Base-by-base conservation (phyloP, 2,329 filamentous ascomycete species). In the Beauveria medogensis region DNA sequence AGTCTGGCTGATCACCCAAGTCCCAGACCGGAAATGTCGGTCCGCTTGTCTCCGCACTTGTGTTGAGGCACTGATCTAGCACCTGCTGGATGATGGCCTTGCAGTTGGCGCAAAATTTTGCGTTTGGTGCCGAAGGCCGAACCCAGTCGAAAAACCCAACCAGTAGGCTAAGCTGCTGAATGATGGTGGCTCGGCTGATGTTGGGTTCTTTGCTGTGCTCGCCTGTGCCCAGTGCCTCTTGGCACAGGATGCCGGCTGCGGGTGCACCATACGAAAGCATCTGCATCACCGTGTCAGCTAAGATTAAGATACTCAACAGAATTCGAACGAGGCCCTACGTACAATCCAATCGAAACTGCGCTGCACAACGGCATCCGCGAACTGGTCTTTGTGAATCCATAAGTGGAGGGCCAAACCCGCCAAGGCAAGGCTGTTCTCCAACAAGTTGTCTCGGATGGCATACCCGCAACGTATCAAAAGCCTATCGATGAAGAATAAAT, bases 401-500 rank as follows among this genome's bases (percentile, higher is more conserved):
- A 80, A 73, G 5, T 75, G 67, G 6, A 81, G 68, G 0, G 78
- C 79, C 12, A 78, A 65, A 1, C 74, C 73, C 1, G 81, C 76
- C 70, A 82, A 74, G 63, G 81, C 75, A 24, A 76, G 78, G 46
- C 78, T 80, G 24, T 77, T 73, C 1, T 74, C 68, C 7, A 82
- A 67, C 10, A 80, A 69, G 16, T 76, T 71, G 0, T 73, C 73
- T 9, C 74, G 70, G 9, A 74, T 72, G 0, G 69, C 65, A 14
- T 74, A 69, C 0, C 74, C 73, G 3, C 71, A 69, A 20, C 80
- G 82, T 24, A 81, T 73, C 9, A 86, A 70, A 0, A 86, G 75
- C 18, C 84, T 75, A 60, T 86, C 80, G 6, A 85, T 71, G 10
- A 87, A 77, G 61, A 87, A 85, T 3, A 82, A 72, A 44, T 85